Evolutionary conservation across 371 early-diverging fungal genomes (phyloP), one percentile per base, ranked within the genome.

Genomic region (Circinella umbellata): DNA sequence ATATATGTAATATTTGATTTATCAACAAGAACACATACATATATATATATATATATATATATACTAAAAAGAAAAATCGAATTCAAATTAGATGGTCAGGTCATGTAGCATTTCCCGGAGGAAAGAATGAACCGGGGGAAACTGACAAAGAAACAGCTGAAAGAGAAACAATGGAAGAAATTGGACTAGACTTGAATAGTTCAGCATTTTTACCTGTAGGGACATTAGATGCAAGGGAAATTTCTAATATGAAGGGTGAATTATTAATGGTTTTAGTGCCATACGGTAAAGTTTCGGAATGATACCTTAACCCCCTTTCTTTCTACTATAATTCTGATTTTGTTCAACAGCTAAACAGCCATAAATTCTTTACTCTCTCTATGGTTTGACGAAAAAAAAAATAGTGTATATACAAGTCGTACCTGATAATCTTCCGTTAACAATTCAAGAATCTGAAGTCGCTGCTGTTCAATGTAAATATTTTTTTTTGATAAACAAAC

Each of bases 51-150:
- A 6, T 42, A 11, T 42, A 42, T 11, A 42, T 42, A 42, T 42
- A 42, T 42, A 42, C 6, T 42, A 42, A 9, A 11, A 42, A 35
- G 15, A 15, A 47, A 14, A 34, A 59, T 18, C 3, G 35, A 46
- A 38, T 1, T 3, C 27, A 17, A 27, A 17, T 27, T 35, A 82
- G 83, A 63, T 83, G 93, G 92, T 88, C 89, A 48, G 92, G 92
- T 8, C 93, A 93, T 82, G 90, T 91, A 60, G 89, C 91, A 3
- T 89, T 91, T 70, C 91, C 91, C 1, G 93, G 93, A 4, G 93
- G 93, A 18, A 90, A 90, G 67, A 83, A 84, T 17, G 91, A 91
- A 65, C 70, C 79, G 11, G 76, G 73, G 14, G 91, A 93, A 68
- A 86, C 86, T 20, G 89, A 90, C 65, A 84, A 86, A 61, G 88